phyloP scores from a whole-genome alignment of 768 basidiomycete species.

The Asterophora lycoperdoides region DNA sequence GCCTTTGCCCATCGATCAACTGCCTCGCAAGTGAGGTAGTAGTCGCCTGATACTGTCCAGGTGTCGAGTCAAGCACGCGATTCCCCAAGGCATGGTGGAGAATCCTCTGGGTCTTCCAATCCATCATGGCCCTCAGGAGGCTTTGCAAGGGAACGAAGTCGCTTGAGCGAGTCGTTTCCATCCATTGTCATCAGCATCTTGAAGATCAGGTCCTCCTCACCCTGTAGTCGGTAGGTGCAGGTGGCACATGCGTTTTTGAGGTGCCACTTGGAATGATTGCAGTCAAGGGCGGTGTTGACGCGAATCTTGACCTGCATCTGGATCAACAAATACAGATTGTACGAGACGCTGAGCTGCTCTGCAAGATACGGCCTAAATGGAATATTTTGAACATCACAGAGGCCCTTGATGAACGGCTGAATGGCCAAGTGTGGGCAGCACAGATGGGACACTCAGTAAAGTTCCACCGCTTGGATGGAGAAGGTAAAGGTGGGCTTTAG shows the following conservation, averaged over 20 bases:
- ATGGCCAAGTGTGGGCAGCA: slow-evolving; percentile 24
- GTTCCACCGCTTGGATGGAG: slow-evolving; percentile 18
- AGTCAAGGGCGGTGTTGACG: slow-evolving; percentile 18
- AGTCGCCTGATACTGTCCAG: slow-evolving; percentile 10
- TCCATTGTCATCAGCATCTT: slow-evolving; percentile 21
- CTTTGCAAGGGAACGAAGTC: too few species aligned
- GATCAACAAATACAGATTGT: slow-evolving; percentile 24
- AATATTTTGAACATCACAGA: too few species aligned
- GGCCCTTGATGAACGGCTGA: too few species aligned
- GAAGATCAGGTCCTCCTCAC: slow-evolving; percentile 18
- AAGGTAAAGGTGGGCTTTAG: slow-evolving; percentile 17
- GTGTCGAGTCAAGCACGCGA: slow-evolving; percentile 12
- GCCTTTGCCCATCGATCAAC: slow-evolving; percentile 21
- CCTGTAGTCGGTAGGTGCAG: slow-evolving; percentile 24
- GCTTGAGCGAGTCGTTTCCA: slow-evolving; percentile 28
- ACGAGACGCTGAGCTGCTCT: slow-evolving; percentile 21
- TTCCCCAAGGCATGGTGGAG: neutral
- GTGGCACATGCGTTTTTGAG: slow-evolving; percentile 23
- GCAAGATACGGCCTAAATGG: slow-evolving; percentile 17
- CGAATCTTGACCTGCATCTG: slow-evolving; percentile 2
- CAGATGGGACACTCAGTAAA: slow-evolving; percentile 17
- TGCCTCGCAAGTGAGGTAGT: slow-evolving; percentile 17
- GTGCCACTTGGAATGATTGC: slow-evolving; percentile 22
- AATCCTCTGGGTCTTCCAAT: neutral
- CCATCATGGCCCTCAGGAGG: slow-evolving; percentile 1